Conservation (phyloP, 495 filamentous ascomycete genomes). For the Penicillium pulvis region DNA sequence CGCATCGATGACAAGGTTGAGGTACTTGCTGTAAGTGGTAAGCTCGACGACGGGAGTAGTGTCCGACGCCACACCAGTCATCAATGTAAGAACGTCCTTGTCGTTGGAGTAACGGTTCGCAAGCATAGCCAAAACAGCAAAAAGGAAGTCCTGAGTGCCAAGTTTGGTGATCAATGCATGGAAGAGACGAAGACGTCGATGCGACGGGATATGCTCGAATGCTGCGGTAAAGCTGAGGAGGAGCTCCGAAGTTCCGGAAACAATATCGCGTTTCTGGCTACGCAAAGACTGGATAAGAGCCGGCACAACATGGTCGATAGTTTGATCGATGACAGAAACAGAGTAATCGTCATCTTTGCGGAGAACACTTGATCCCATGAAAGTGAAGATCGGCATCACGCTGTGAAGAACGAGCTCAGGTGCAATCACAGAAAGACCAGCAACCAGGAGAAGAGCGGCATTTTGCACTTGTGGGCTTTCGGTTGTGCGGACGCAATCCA, state of each 20-base stretch:
- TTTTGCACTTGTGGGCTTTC: constrained; percentile 90
- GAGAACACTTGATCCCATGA: constrained; percentile 88
- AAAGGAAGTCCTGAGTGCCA: constrained; percentile 74
- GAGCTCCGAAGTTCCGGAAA: constrained; percentile 80
- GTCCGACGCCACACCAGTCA: constrained; percentile 46
- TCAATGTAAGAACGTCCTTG: constrained; percentile 46
- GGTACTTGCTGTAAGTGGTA: constrained; percentile 65
- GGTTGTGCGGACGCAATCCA: constrained; percentile 88
- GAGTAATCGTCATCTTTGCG: constrained; percentile 94
- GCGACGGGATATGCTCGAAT: constrained; percentile 89
- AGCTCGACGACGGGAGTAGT: constrained; percentile 69
- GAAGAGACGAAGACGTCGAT: constrained; percentile 80
- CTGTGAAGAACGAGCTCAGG: constrained; percentile 91
- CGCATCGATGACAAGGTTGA: constrained; percentile 71
- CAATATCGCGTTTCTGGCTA: constrained; percentile 71
- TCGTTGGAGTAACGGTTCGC: constrained; percentile 46
- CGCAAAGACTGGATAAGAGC: constrained; percentile 85
- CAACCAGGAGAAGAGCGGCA: constrained; percentile 83
- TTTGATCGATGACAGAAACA: constrained; percentile 82
- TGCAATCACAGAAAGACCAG: constrained; percentile 75
- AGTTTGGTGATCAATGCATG: constrained; percentile 75
- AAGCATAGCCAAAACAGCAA: constrained; percentile 50
- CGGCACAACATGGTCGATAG: constrained; percentile 86
- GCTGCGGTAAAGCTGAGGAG: constrained; percentile 90
- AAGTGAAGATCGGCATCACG: constrained; percentile 98